phyloP scores from a whole-genome alignment of 176 grass and related monocot genomes.

The Neostapfia colusana region DNA sequence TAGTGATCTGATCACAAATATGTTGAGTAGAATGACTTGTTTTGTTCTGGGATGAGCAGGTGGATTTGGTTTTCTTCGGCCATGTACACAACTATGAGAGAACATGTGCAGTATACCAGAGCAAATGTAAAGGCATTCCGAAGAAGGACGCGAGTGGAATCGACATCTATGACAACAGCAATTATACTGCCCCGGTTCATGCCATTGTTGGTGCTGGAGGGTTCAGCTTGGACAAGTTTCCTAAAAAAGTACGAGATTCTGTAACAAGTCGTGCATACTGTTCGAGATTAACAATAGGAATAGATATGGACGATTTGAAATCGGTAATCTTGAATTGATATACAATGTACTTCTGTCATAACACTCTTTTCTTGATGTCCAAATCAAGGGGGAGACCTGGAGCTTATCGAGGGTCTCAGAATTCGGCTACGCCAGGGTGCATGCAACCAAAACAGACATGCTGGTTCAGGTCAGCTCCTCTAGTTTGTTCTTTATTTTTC shows the following conservation, averaged over 20 bases:
- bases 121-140: conserved; percentile 58
- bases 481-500: background rate
- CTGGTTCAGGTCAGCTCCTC: conserved; percentile 53
- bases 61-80: conserved; percentile 80
- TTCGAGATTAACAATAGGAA: background rate
- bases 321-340: background rate
- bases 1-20: conserved; percentile 8
- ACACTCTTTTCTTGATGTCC: conserved; percentile 16
- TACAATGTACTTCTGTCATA: background rate
- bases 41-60: conserved; percentile 42
- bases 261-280: background rate
- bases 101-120: conserved; percentile 63
- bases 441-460: conserved; percentile 53
- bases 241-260: conserved; percentile 40
- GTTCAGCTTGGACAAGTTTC: conserved; percentile 65
- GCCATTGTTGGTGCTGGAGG: conserved; percentile 67
- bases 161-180: conserved; percentile 72
- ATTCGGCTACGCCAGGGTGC: conserved; percentile 63
- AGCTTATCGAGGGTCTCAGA: conserved; percentile 75
- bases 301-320: background rate
- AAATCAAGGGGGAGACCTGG: conserved; percentile 49
- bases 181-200: conserved; percentile 80
- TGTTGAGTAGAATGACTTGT: background rate
- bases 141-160: conserved; percentile 56
- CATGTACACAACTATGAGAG: conserved; percentile 97